These are phyloP conservation scores for Boehmeria nivea DNA, from an alignment of 306 rosid genomes.

Conservation along the genomic window DNA sequence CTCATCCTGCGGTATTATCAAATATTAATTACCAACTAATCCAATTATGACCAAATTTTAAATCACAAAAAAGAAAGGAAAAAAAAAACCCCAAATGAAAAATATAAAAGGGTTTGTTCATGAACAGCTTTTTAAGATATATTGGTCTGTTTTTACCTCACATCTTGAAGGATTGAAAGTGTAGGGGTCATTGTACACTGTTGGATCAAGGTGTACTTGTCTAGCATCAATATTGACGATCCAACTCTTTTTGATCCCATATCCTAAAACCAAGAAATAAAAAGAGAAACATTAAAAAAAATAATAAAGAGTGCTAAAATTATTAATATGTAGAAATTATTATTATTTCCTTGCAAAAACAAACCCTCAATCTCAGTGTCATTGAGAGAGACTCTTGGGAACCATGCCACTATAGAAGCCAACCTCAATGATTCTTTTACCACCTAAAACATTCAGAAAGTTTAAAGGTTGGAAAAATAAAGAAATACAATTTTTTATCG, in stretches of 20 bases:
- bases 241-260: slow-evolving; percentile 76
- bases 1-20: slow-evolving; percentile 33
- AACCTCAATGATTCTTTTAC: slow-evolving; percentile 74
- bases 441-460: slow-evolving; percentile 30
- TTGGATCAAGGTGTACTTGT: slow-evolving; percentile 65
- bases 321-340: too few species aligned
- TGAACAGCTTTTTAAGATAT: too few species aligned
- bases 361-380: slow-evolving; percentile 72
- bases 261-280: slow-evolving; percentile 31
- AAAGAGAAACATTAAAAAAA: not conserved
- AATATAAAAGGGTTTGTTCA: too few species aligned
- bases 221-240: slow-evolving; percentile 70
- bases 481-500: slow-evolving; percentile 29
- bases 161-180: slow-evolving; percentile 70
- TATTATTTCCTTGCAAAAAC: not conserved
- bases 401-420: slow-evolving; percentile 88
- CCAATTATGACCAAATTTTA: not conserved
- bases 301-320: too few species aligned
- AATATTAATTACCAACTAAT: not conserved
- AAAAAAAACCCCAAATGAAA: not conserved
- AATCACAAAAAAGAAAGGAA: not conserved
- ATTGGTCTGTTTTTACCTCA: not conserved
- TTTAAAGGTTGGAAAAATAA: too few species aligned
- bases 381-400: slow-evolving; percentile 64
- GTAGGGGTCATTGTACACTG: slow-evolving; percentile 42